Base-by-base conservation (phyloP, 2,329 filamentous ascomycete species). In the Alternaria tenuissima region DNA sequence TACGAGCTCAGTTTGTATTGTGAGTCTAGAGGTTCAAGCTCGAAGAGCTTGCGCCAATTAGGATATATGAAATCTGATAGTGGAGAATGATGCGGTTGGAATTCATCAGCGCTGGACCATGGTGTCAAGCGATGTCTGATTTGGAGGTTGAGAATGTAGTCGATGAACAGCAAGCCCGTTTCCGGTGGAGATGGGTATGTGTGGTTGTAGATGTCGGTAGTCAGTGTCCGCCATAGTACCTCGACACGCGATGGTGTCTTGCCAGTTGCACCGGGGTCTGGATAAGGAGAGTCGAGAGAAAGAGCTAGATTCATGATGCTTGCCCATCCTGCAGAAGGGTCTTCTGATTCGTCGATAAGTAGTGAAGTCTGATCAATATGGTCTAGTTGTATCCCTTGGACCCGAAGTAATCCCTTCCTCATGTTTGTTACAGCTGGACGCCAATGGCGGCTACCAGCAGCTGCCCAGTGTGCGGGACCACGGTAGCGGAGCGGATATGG, bases 101-200 rank as follows among this genome's bases (percentile, higher is more conserved):
- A 74, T 24, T 66, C 64, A 41, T 70, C 65, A 3, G 51, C 46
- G 55, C 66, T 68, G 9, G 70, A 73, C 69, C 69, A 74, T 16
- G 71, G 71, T 57, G 52, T 72, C 14, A 74, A 54, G 3, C 66
- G 65, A 38, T 74, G 70, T 4, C 69, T 62, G 22, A 74, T 68
- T 48, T 72, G 71, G 7, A 74, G 62, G 55, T 71, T 72, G 8
- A 74, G 57, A 11, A 72, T 68, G 47, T 72, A 74, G 34, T 72
- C 70, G 18, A 74, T 71, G 59, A 74, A 74, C 0, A 73, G 55
- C 1, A 51, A 39, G 1, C 69, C 70, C 1, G 59, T 52, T 42
- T 59, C 7, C 1, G 44, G 2, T 0, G 70, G 71, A 5, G 71
- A 69, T 9, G 69, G 71, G 28, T 63, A 67, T 12, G 34, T 57